Conservation (phyloP, 805 yeast genomes). For the Zygosaccharomyces lentus region DNA sequence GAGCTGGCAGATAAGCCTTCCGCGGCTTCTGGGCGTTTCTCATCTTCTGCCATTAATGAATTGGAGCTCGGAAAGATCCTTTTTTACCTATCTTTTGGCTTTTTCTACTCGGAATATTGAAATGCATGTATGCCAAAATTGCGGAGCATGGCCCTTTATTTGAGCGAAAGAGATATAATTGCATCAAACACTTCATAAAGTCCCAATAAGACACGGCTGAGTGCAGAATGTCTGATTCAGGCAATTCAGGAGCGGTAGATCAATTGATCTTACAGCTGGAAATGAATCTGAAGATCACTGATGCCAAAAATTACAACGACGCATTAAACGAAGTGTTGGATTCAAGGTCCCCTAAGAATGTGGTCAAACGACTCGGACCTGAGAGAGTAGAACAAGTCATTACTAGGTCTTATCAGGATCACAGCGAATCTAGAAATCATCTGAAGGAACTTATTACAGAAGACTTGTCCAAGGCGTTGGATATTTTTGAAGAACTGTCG, state of each 20-base stretch:
- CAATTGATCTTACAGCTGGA: conserved; percentile 19
- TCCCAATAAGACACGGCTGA: neutral
- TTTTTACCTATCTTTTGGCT: neutral
- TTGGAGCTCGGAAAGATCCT: neutral
- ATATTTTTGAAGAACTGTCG: conserved; percentile 22
- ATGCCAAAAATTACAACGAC: conserved; percentile 16
- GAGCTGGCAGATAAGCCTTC: neutral
- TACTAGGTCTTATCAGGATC: conserved; percentile 29
- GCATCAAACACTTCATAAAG: neutral
- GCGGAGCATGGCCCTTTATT: neutral
- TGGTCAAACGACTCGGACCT: neutral
- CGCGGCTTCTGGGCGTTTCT: neutral
- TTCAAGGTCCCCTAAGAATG: neutral
- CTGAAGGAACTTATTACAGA: conserved; percentile 13
- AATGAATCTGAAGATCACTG: conserved; percentile 13
- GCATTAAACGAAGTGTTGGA: conserved; percentile 21
- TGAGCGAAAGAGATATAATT: neutral
- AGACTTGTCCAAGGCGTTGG: conserved; percentile 18
- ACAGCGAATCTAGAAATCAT: conserved; percentile 21
- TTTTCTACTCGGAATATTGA: neutral
- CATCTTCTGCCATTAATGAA: neutral
- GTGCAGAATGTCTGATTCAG: neutral
- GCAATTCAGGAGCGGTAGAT: conserved; percentile 7
- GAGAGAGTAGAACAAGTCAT: conserved; percentile 22
- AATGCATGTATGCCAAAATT: neutral